phyloP scores from a whole-genome alignment of 75 land plant genomes.

The Picea glauca region DNA sequence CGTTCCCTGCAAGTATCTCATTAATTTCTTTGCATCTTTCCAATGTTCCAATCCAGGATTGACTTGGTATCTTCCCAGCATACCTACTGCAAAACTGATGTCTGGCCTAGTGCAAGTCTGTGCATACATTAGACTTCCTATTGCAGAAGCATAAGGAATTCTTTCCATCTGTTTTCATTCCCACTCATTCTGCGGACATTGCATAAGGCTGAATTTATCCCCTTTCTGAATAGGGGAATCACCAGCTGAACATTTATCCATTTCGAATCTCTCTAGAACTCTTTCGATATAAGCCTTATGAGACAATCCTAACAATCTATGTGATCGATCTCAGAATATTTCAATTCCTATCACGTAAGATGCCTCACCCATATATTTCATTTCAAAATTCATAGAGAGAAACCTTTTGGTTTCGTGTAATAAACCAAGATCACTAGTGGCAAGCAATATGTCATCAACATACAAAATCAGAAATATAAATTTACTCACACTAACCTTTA shows the following conservation, averaged over 20 bases:
- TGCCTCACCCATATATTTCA: constrained; percentile 23
- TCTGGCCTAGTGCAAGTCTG: neutral
- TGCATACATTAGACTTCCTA: neutral
- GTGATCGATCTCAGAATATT: constrained; percentile 13
- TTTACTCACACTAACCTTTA: constrained; percentile 13
- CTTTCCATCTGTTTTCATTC: neutral
- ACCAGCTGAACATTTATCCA: constrained; percentile 5
- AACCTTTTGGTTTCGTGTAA: too few species aligned
- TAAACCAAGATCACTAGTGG: constrained; percentile 8
- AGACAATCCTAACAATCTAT: constrained; percentile 12
- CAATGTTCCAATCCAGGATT: neutral
- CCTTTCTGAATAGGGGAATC: constrained; percentile 11
- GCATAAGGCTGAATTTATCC: neutral
- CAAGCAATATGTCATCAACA: constrained; percentile 32
- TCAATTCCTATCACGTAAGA: constrained; percentile 21
- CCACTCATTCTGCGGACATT: neutral
- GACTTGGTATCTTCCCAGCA: neutral
- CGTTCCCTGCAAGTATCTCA: neutral
- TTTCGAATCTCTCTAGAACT: constrained; percentile 17
- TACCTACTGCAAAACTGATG: neutral
- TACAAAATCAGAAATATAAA: constrained; percentile 24
- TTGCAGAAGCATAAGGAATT: neutral
- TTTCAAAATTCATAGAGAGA: neutral
- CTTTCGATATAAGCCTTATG: constrained; percentile 29
- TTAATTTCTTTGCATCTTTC: neutral